phyloP scores from a whole-genome alignment of 176 grass and related monocot species.

The Triticum dicoccoides region DNA sequence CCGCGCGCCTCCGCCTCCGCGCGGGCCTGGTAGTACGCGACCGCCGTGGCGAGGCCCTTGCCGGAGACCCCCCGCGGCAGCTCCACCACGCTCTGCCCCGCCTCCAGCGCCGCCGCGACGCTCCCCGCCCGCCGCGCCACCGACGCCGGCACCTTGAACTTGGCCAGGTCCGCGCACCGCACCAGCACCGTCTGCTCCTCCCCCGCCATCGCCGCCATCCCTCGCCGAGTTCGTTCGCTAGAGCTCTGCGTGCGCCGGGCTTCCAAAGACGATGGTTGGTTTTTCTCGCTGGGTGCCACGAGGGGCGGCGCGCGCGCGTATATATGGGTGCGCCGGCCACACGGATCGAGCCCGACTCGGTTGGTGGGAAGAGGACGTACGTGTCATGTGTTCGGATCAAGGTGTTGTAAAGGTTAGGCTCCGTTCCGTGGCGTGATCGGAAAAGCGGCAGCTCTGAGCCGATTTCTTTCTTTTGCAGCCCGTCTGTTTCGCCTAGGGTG shows the following conservation, averaged over 20 bases:
- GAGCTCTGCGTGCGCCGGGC: not conserved
- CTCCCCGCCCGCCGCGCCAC: not conserved
- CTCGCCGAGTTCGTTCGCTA: not conserved
- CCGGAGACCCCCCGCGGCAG: slow-evolving; percentile 29
- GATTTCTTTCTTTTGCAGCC: too few relatives aligned
- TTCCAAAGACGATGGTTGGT: not conserved
- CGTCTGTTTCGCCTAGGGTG: too few relatives aligned
- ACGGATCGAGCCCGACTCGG: not conserved
- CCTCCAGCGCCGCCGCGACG: not conserved
- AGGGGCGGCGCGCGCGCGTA: not conserved
- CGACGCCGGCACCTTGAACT: slow-evolving; percentile 12
- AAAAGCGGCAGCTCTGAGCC: too few relatives aligned
- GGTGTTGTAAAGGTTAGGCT: too few relatives aligned
- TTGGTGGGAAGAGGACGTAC: not conserved
- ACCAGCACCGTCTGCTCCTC: slow-evolving; percentile 16
- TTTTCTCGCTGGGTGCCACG: not conserved
- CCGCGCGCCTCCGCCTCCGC: not conserved
- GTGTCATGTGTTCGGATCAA: too few relatives aligned
- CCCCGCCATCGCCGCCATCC: not conserved
- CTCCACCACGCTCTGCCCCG: not conserved
- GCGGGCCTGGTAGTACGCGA: slow-evolving; percentile 28
- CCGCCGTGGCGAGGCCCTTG: slow-evolving; percentile 18
- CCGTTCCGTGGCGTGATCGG: not conserved
- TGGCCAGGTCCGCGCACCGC: slow-evolving; percentile 29
- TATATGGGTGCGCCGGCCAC: not conserved